Percentiles rank a stretch among this genome's conserved stretches.
These are phyloP conservation scores for Monosporozyma servazzii DNA, from an alignment of 805 yeast genomes.

Conservation along the genomic window DNA sequence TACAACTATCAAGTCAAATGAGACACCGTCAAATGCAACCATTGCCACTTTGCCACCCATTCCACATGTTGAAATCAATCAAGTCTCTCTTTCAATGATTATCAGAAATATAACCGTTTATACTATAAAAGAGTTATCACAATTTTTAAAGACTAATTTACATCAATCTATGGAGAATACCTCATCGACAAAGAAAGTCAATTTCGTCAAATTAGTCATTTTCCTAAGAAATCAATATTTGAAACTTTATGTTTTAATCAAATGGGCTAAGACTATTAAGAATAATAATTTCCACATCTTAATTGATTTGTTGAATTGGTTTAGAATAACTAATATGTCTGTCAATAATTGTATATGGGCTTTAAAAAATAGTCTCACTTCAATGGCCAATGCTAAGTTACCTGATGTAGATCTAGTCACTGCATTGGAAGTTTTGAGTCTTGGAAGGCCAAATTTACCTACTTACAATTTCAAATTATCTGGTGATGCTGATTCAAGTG, in stretches of 20 bases:
- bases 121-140: conserved; percentile 28
- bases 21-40: neutral
- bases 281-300: conserved; percentile 61
- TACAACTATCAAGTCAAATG: neutral
- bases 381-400: conserved; percentile 78
- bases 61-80: conserved; percentile 31
- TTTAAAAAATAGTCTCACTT: conserved; percentile 47
- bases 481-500: conserved; percentile 13
- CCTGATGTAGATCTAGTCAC: conserved; percentile 89
- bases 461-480: conserved; percentile 46
- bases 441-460: conserved; percentile 69
- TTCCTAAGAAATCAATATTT: conserved; percentile 73
- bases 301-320: conserved; percentile 83
- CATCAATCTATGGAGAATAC: conserved; percentile 13
- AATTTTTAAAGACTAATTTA: conserved; percentile 26
- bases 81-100: conserved; percentile 24
- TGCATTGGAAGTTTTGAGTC: conserved; percentile 71
- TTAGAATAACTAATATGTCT: conserved; percentile 66
- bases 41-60: conserved; percentile 19
- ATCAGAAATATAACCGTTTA: conserved; percentile 27
- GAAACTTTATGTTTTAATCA: conserved; percentile 72
- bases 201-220: conserved; percentile 60
- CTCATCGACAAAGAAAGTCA: conserved; percentile 48
- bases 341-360: conserved; percentile 57
- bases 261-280: conserved; percentile 67